Percentiles rank a stretch among this genome's conserved stretches.
These are phyloP conservation scores for Penicillium steckii DNA, from an alignment of 495 filamentous ascomycete species.

Conservation along the genomic window DNA sequence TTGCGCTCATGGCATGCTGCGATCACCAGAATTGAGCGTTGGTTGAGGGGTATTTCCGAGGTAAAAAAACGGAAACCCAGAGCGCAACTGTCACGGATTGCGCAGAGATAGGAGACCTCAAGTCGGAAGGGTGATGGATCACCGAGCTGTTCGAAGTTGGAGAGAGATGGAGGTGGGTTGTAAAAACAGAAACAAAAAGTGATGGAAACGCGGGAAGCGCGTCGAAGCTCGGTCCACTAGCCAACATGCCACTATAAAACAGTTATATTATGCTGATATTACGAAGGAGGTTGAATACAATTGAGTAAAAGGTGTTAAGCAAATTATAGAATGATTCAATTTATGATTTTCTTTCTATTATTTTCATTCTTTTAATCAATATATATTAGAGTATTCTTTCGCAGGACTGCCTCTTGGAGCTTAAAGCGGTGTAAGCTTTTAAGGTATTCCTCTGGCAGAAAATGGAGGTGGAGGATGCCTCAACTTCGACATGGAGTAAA, in stretches of 20 bases:
- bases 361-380: too few species aligned
- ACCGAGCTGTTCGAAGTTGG: neutral
- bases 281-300: neutral
- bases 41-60: conserved; percentile 5
- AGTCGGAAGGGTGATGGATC: neutral
- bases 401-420: neutral
- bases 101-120: neutral
- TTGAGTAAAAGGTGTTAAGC: too few species aligned
- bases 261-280: neutral
- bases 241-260: conserved; percentile 17
- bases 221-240: conserved; percentile 30
- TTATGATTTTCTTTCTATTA: too few species aligned
- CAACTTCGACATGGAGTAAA: too few species aligned
- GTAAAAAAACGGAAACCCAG: neutral
- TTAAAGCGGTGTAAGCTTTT: neutral
- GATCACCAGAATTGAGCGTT: conserved; percentile 21
- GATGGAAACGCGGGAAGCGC: conserved; percentile 32
- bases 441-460: neutral
- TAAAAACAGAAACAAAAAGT: conserved; percentile 23
- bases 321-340: too few species aligned
- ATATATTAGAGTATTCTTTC: too few species aligned
- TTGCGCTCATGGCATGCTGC: conserved; percentile 70
- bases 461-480: too few species aligned
- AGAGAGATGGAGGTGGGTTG: neutral
- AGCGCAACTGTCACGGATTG: conserved; percentile 1